Evolutionary conservation across 2,329 filamentous ascomycete species (phyloP).

Genomic region (Polychaeton citri): DNA sequence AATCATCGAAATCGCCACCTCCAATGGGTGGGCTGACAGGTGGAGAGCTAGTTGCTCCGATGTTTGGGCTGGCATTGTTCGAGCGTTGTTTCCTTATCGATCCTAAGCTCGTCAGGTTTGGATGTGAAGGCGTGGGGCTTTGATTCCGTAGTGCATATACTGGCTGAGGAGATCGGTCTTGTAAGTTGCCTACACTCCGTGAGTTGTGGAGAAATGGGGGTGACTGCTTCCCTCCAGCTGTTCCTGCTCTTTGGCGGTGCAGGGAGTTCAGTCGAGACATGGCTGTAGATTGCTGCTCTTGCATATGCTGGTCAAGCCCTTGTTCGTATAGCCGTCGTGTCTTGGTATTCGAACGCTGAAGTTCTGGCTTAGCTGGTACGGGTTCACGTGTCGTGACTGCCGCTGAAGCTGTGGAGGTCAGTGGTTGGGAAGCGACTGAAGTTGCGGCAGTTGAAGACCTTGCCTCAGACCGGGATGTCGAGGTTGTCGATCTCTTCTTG

Average conservation of each 20-base stretch:
- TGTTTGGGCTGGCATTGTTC: slow-evolving; percentile 26
- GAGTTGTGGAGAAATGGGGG: slow-evolving; percentile 18
- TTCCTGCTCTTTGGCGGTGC: slow-evolving; percentile 45
- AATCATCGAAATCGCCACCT: slow-evolving; percentile 50
- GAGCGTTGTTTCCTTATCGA: slow-evolving; percentile 22
- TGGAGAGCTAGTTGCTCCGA: slow-evolving; percentile 24
- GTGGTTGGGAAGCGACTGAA: slow-evolving; percentile 63
- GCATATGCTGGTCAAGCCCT: slow-evolving; percentile 62
- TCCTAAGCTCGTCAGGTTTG: slow-evolving; percentile 21
- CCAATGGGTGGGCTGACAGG: slow-evolving; percentile 58
- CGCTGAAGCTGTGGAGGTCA: slow-evolving; percentile 19
- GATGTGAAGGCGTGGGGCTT: slow-evolving; percentile 30
- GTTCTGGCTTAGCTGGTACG: slow-evolving; percentile 18
- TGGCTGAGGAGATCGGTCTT: slow-evolving; percentile 26
- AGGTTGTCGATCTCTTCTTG: slow-evolving; percentile 67
- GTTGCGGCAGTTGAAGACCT: slow-evolving; percentile 80
- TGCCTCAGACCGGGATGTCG: slow-evolving; percentile 56
- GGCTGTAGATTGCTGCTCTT: slow-evolving; percentile 66
- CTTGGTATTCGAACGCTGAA: slow-evolving; percentile 57
- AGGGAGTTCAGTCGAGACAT: slow-evolving; percentile 70
- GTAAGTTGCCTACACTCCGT: slow-evolving; percentile 55
- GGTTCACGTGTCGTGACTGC: slow-evolving; percentile 16
- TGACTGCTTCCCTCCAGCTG: slow-evolving; percentile 38
- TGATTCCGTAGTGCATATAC: slow-evolving; percentile 18
- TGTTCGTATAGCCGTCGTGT: slow-evolving; percentile 71